phyloP scores from a whole-genome alignment of 1,139 yeast genomes.

The Diutina siamensis region DNA sequence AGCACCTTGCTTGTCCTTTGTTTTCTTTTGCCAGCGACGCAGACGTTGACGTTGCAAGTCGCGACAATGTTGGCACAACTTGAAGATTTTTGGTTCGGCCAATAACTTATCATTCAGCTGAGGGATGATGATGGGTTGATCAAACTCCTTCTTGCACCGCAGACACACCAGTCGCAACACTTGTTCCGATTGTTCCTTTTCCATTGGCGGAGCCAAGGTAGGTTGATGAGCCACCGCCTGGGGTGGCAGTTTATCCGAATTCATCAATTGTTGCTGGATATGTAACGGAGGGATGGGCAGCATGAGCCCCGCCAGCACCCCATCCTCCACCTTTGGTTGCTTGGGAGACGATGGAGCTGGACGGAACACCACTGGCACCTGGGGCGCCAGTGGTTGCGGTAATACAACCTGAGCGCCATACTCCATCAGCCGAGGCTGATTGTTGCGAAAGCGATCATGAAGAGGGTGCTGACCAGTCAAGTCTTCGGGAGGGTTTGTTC shows the following conservation, averaged over 20 bases:
- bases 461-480: slow-evolving; percentile 1
- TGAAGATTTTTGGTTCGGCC: slow-evolving; percentile 37
- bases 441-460: slow-evolving; percentile 4
- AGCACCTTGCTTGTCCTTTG: slow-evolving; percentile 48
- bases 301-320: slow-evolving; percentile 17
- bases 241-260: slow-evolving; percentile 9
- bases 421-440: slow-evolving; percentile 6
- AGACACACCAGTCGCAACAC: slow-evolving; percentile 24
- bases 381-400: slow-evolving; percentile 4
- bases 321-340: slow-evolving; percentile 8
- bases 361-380: slow-evolving; percentile 4
- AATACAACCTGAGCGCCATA: slow-evolving; percentile 1
- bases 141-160: slow-evolving; percentile 49
- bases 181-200: slow-evolving; percentile 5
- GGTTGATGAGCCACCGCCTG: neutral
- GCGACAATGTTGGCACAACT: slow-evolving; percentile 53
- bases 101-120: slow-evolving; percentile 13
- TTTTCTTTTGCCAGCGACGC: slow-evolving; percentile 52
- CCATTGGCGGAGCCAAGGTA: neutral
- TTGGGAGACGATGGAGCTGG: slow-evolving; percentile 13
- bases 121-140: slow-evolving; percentile 32
- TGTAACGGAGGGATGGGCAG: slow-evolving; percentile 37
- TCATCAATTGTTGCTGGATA: slow-evolving; percentile 30
- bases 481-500: slow-evolving; percentile 6
- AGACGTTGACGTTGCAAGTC: slow-evolving; percentile 51